phyloP scores from a whole-genome alignment of 2,329 filamentous ascomycete genomes.

The Aspergillus awamori region DNA sequence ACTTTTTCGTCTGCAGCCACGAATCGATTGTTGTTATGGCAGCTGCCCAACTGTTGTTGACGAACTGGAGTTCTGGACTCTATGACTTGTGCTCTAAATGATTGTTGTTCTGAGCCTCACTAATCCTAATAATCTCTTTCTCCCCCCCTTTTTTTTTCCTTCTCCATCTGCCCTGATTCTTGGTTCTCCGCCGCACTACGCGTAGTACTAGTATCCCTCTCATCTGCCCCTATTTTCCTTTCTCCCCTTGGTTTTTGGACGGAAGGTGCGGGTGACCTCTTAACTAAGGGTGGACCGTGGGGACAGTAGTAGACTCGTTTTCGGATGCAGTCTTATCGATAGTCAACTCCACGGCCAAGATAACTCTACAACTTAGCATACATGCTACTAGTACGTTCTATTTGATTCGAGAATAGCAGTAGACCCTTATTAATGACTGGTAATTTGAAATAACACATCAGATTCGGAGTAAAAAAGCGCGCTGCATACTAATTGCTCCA shows the following conservation, averaged over 20 bases:
- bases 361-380: too few species aligned
- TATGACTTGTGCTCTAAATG: not conserved
- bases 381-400: not conserved
- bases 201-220: not conserved
- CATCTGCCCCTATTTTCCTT: not conserved
- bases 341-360: not conserved
- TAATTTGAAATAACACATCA: not conserved
- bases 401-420: not conserved
- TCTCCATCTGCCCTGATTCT: too few species aligned
- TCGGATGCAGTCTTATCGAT: not conserved
- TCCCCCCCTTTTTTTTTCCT: too few species aligned
- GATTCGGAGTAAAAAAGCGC: too few species aligned
- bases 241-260: not conserved
- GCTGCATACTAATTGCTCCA: too few species aligned
- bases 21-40: constrained; percentile 13
- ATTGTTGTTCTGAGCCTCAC: too few species aligned
- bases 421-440: not conserved
- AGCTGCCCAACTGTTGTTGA: constrained; percentile 3
- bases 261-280: not conserved
- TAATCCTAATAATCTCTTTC: too few species aligned
- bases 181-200: too few species aligned
- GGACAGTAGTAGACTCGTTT: not conserved
- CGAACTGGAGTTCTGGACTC: too few species aligned
- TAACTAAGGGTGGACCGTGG: not conserved
- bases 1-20: constrained; percentile 1